Base-by-base conservation (phyloP, 192 early-diverging fungal genomes). In the Backusella mclennaniae region DNA sequence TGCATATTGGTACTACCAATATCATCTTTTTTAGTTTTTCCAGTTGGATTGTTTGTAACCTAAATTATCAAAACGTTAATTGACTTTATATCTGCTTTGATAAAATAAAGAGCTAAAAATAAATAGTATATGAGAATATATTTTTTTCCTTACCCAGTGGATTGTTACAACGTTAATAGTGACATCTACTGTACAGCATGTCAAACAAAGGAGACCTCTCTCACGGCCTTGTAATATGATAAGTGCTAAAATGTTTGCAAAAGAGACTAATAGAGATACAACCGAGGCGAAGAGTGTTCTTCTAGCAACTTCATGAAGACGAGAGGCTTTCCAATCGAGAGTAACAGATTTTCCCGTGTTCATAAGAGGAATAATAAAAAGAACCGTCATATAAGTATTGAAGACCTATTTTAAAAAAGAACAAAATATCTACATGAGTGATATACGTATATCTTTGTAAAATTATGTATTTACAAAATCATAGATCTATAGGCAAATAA, bases 181-280 rank as follows among this genome's bases (percentile, higher is more conserved):
- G 19, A 87, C 86, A 73, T 87, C 86, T 26, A 87, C 74, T 11
- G 79, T 81, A 63, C 86, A 87, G 12, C 80, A 84, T 11, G 84
- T 81, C 19, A 87, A 68, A 67, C 86, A 87, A 31, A 87, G 72
- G 9, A 85, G 53, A 63, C 86, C 86, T 41, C 82, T 80, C 44
- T 87, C 84, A 8, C 77, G 53, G 4, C 86, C 86, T 44, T 80
- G 36, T 63, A 83, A 80, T 3, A 82, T 2, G 0, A 77, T 80
- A 1, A 87, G 73, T 0, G 80, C 80, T 15, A 83, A 74, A 12
- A 87, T 76, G 69, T 87, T 87, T 36, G 72, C 78, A 35, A 83
- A 81, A 15, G 82, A 84, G 17, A 85, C 73, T 29, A 84, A 21
- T 29, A 87, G 69, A 12, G 82, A 73, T 31, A 87, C 68, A 39